Evolutionary conservation across 1,284 basidiomycete species (phyloP).

Genomic region (Leucoagaricus sp.): DNA sequence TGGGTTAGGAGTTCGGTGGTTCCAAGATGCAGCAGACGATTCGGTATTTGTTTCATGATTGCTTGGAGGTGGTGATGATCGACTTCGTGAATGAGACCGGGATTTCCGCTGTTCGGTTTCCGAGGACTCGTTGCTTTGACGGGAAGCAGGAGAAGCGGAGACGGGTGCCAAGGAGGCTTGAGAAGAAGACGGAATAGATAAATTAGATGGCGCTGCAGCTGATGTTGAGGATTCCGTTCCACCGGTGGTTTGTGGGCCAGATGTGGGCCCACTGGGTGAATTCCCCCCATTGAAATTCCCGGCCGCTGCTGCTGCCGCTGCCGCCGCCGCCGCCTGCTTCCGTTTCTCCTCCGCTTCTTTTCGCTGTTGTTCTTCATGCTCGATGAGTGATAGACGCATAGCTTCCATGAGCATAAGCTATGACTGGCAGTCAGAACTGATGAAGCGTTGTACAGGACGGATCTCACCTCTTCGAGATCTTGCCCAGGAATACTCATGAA

Average conservation of each 20-base stretch:
- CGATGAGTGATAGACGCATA: constrained; percentile 92
- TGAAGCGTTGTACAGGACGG: background rate
- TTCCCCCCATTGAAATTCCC: constrained; percentile 14
- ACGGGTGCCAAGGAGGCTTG: constrained; percentile 12
- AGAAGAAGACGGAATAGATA: constrained; percentile 21
- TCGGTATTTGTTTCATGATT: constrained; percentile 22
- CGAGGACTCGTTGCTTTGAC: constrained; percentile 9
- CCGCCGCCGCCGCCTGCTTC: constrained; percentile 35
- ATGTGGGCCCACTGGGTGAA: constrained; percentile 18
- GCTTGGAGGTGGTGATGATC: constrained; percentile 25
- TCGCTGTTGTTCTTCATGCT: constrained; percentile 83
- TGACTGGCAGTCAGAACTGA: constrained; percentile 8
- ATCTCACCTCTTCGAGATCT: constrained; percentile 85
- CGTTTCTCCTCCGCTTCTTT: constrained; percentile 64
- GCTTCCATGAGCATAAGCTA: constrained; percentile 99
- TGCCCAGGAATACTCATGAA: constrained; percentile 73
- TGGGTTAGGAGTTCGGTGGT: constrained; percentile 34
- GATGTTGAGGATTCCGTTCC: constrained; percentile 24
- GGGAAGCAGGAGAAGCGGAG: constrained; percentile 16
- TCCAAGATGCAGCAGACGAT: constrained; percentile 27
- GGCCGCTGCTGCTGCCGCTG: constrained; percentile 4
- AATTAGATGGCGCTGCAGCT: constrained; percentile 26
- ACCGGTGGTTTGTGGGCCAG: constrained; percentile 16
- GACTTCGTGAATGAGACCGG: constrained; percentile 30
- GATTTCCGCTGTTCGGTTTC: constrained; percentile 19